phyloP scores from a whole-genome alignment of 2,329 filamentous ascomycete genomes.

The Chlorencoelia australis region DNA sequence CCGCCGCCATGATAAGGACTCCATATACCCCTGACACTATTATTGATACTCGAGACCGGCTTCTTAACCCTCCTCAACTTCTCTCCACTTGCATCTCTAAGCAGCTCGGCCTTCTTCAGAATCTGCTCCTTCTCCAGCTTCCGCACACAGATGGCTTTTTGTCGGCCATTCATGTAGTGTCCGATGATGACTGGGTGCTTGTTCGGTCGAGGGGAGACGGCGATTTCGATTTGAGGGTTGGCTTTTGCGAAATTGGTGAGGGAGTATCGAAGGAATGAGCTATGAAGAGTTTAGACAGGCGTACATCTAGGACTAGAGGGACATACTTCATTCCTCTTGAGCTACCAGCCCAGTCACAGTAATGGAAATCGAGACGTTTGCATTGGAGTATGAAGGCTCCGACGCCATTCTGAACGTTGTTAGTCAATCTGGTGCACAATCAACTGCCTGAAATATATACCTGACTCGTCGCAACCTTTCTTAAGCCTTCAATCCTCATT shows the following conservation, averaged over 20 bases:
- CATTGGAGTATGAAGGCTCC: conserved; percentile 96
- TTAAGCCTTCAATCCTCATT: conserved; percentile 45
- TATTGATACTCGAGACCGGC: conserved; percentile 52
- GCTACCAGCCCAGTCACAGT: conserved; percentile 92
- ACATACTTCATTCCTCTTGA: conserved; percentile 88
- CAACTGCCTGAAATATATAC: conserved; percentile 30
- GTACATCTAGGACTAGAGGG: neutral
- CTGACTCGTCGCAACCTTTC: conserved; percentile 42
- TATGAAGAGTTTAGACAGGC: conserved; percentile 28
- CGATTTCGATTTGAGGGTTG: conserved; percentile 86
- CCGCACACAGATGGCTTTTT: conserved; percentile 79
- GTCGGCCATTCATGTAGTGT: conserved; percentile 82
- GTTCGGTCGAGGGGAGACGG: conserved; percentile 78
- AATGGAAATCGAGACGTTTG: conserved; percentile 91
- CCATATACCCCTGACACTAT: conserved; percentile 61
- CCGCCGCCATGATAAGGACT: conserved; percentile 55
- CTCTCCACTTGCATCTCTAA: conserved; percentile 67
- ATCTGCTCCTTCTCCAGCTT: conserved; percentile 78
- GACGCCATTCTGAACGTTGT: conserved; percentile 70
- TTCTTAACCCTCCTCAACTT: conserved; percentile 56
- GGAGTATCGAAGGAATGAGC: conserved; percentile 68
- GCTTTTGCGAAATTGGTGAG: conserved; percentile 68
- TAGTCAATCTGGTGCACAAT: conserved; percentile 9
- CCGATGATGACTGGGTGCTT: conserved; percentile 84
- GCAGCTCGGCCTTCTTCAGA: conserved; percentile 63